Conservation (phyloP, 1,284 basidiomycete genomes). For the Phellinidium pouzarii region DNA sequence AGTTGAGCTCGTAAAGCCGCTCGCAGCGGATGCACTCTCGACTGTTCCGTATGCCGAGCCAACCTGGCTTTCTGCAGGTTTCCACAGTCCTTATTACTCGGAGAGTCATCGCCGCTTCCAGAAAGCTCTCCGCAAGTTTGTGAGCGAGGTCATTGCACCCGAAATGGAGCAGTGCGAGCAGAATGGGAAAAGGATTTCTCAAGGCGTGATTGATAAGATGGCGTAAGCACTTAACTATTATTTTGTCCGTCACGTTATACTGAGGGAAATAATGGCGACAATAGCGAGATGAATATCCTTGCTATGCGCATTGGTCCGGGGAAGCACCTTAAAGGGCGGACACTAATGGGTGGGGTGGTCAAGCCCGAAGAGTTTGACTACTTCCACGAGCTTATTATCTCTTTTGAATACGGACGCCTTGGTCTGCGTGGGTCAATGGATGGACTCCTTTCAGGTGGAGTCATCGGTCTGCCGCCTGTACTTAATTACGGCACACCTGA, state of each 20-base stretch:
- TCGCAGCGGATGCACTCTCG: conserved; percentile 60
- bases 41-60: conserved; percentile 87
- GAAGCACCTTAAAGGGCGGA: conserved; percentile 82
- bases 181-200: conserved; percentile 71
- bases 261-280: conserved; percentile 9
- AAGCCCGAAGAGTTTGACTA: conserved; percentile 87
- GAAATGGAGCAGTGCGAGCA: conserved; percentile 69
- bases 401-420: conserved; percentile 79
- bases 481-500: conserved; percentile 83
- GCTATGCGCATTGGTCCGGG: conserved; percentile 92
- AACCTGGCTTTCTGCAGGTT: conserved; percentile 79
- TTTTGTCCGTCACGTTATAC: not conserved
- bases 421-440: conserved; percentile 84
- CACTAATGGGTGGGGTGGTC: conserved; percentile 77
- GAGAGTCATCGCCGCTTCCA: conserved; percentile 67
- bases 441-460: conserved; percentile 74
- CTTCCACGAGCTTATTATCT: conserved; percentile 81
- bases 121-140: conserved; percentile 55
- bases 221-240: conserved; percentile 36
- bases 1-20: conserved; percentile 52
- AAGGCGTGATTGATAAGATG: conserved; percentile 69
- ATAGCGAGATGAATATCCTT: conserved; percentile 67
- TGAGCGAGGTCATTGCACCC: conserved; percentile 55
- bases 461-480: conserved; percentile 80
- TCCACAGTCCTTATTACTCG: conserved; percentile 80